Conservation (phyloP, 2,329 filamentous ascomycete genomes). For the Verruconis gallopava region DNA sequence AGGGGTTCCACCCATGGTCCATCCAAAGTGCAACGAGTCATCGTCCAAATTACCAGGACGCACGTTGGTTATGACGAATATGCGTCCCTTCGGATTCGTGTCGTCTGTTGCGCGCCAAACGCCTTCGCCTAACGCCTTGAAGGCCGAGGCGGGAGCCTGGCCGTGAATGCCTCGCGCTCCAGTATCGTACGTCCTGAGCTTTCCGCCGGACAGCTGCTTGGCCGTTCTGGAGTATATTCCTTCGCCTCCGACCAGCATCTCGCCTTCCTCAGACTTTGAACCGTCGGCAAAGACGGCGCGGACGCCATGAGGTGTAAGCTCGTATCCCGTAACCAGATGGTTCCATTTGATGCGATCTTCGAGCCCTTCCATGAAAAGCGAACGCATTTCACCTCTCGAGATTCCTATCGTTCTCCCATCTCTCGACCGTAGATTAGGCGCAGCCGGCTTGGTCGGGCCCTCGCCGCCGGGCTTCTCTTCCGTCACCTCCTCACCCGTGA, state of each 20-base stretch:
- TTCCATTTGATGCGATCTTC: constrained; percentile 44
- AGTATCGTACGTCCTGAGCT: constrained; percentile 49
- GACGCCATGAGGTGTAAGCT: constrained; percentile 42
- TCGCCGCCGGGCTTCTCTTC: constrained; percentile 10
- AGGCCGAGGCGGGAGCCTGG: constrained; percentile 48
- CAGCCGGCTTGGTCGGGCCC: constrained; percentile 16
- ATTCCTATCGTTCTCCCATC: constrained; percentile 50
- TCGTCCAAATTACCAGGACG: constrained; percentile 47
- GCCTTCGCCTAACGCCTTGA: constrained; percentile 49
- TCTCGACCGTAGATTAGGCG: constrained; percentile 33
- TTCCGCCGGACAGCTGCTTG: constrained; percentile 44
- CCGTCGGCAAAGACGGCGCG: constrained; percentile 47
- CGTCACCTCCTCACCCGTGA: constrained; percentile 33
- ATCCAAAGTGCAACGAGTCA: constrained; percentile 44
- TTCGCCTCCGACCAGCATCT: constrained; percentile 48
- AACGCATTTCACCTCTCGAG: constrained; percentile 49
- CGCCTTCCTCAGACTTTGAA: constrained; percentile 43
- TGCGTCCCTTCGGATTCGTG: constrained; percentile 30
- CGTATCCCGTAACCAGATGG: constrained; percentile 45
- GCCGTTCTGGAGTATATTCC: constrained; percentile 49
- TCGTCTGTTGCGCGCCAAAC: constrained; percentile 45
- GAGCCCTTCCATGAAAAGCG: constrained; percentile 42
- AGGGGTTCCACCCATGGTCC: constrained; percentile 48
- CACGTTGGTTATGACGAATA: constrained; percentile 52
- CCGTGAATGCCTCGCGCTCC: constrained; percentile 53